A percentile compares a stretch with the other conserved stretches of the same genome.
These are phyloP conservation scores for Leptographium lundbergii DNA, from an alignment of 2,329 filamentous ascomycete genomes.

Conservation along the genomic window DNA sequence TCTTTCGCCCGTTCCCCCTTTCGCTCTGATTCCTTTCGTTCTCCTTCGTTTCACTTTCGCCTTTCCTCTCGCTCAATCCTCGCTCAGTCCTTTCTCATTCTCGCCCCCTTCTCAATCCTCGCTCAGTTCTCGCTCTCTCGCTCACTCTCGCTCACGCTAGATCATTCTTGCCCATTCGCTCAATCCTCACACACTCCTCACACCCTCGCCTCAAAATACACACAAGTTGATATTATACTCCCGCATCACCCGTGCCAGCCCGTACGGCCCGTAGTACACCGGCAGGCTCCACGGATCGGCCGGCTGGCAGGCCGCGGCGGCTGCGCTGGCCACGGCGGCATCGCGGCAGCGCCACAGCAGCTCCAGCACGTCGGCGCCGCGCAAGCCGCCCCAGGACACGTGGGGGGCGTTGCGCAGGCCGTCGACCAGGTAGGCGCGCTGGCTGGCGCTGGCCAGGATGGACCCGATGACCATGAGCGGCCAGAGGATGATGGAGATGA, in stretches of 20 bases:
- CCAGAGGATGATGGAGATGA: conserved; percentile 11
- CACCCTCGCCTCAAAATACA: background rate
- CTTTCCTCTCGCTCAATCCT: no score
- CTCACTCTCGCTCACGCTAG: no score
- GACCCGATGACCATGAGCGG: conserved; percentile 11
- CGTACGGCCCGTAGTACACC: background rate
- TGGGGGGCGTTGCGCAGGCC: conserved; percentile 7
- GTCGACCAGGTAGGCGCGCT: conserved; percentile 8
- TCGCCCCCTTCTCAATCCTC: no score
- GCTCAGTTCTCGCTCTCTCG: no score
- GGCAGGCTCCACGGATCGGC: background rate
- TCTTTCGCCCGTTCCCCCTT: no score
- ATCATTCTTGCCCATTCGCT: no score
- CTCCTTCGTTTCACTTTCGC: no score
- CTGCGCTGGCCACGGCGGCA: background rate
- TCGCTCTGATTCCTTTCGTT: no score
- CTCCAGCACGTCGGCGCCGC: conserved; percentile 5
- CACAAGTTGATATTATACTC: background rate
- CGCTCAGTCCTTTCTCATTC: no score
- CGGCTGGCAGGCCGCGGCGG: background rate
- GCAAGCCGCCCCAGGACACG: conserved; percentile 9
- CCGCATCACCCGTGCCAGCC: background rate
- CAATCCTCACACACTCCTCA: no score
- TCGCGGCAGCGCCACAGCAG: conserved; percentile 1
- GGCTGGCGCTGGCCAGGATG: conserved; percentile 1